Percentiles rank a stretch among this genome's conserved stretches.
Conservation (phyloP, 2,329 filamentous ascomycete species). For the Capronia epimyces region DNA sequence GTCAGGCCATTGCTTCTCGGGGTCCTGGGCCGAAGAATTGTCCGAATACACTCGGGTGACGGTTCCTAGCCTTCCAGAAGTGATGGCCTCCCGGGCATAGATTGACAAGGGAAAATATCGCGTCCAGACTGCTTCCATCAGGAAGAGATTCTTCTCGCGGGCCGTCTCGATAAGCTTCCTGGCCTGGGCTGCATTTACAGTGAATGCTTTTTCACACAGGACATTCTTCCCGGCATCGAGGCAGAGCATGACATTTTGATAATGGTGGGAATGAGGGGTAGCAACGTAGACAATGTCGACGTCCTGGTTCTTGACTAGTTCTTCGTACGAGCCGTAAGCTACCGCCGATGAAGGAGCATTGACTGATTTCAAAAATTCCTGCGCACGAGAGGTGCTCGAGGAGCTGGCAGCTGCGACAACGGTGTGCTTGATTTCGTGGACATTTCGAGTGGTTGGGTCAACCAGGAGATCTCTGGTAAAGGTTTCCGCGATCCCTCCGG, state of each 20-base stretch:
- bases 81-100: slow-evolving; percentile 37
- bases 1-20: slow-evolving; percentile 45
- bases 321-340: slow-evolving; percentile 73
- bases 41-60: slow-evolving; percentile 49
- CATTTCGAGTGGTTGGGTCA: slow-evolving; percentile 65
- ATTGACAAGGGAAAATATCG: slow-evolving; percentile 74
- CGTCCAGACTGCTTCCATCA: slow-evolving; percentile 89
- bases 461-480: slow-evolving; percentile 74
- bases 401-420: slow-evolving; percentile 80
- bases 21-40: slow-evolving; percentile 30
- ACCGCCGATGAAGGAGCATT: slow-evolving; percentile 57
- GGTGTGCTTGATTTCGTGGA: slow-evolving; percentile 67
- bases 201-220: slow-evolving; percentile 85
- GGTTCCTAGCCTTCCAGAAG: slow-evolving; percentile 48
- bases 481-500: slow-evolving; percentile 44
- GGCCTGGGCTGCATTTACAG: slow-evolving; percentile 72
- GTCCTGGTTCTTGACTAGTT: slow-evolving; percentile 70
- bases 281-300: slow-evolving; percentile 85
- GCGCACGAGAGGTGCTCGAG: slow-evolving; percentile 61
- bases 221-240: slow-evolving; percentile 80
- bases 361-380: slow-evolving; percentile 65
- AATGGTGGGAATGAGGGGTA: slow-evolving; percentile 88
- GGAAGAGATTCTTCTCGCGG: slow-evolving; percentile 64
- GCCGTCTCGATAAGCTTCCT: slow-evolving; percentile 67
- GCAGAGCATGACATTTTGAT: slow-evolving; percentile 79